These are phyloP conservation scores for Candida golubevii DNA, from an alignment of 805 yeast species.

Conservation along the genomic window DNA sequence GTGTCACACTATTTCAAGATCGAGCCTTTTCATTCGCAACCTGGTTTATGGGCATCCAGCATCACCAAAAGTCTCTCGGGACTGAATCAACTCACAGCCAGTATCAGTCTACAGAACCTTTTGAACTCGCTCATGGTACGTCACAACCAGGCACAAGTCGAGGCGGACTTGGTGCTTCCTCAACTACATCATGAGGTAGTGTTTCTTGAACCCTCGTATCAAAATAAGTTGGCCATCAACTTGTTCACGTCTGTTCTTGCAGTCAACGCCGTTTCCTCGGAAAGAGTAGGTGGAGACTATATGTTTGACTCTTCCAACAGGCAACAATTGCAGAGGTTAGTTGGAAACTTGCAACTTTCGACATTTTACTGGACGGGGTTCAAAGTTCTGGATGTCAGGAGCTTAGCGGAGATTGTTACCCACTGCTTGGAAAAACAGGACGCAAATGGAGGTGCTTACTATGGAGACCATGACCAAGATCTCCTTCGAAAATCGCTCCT, in stretches of 20 bases:
- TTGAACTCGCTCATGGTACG: conserved; percentile 50
- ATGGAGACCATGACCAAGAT: conserved; percentile 33
- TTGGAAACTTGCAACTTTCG: conserved; percentile 59
- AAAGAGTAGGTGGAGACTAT: conserved; percentile 60
- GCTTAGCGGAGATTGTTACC: conserved; percentile 46
- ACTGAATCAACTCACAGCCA: conserved; percentile 37
- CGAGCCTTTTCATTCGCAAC: conserved; percentile 52
- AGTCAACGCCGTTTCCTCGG: conserved; percentile 70
- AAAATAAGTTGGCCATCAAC: conserved; percentile 58
- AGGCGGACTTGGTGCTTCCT: conserved; percentile 53
- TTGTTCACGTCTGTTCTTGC: conserved; percentile 65
- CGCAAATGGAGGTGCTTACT: conserved; percentile 20
- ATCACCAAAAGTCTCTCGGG: conserved; percentile 47
- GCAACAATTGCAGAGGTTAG: conserved; percentile 49
- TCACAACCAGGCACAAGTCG: conserved; percentile 52
- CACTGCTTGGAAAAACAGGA: conserved; percentile 38
- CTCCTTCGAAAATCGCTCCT: conserved; percentile 43
- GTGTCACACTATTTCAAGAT: conserved; percentile 51
- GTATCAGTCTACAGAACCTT: conserved; percentile 36
- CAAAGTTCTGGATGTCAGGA: conserved; percentile 52
- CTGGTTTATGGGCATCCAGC: conserved; percentile 43
- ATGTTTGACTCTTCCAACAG: conserved; percentile 65
- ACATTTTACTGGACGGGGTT: conserved; percentile 78
- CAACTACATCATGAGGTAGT: conserved; percentile 55
- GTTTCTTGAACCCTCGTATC: conserved; percentile 56